phyloP scores from a whole-genome alignment of 352 stramenopile species.

The Pythium dissimile region DNA sequence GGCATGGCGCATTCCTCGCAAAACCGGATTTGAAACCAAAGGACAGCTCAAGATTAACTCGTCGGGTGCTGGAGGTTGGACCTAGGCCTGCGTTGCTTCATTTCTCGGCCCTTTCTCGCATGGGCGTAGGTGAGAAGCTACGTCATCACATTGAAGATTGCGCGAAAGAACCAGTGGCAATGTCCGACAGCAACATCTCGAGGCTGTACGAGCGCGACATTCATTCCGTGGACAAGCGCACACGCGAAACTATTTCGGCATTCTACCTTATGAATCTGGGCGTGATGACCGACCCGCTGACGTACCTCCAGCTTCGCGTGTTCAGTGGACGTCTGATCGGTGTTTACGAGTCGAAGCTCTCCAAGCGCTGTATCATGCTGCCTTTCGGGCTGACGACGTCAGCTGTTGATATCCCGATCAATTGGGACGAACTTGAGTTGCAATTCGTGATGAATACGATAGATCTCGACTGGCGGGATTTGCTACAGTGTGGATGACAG shows the following conservation, averaged over 20 bases:
- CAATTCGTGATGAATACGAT: slow-evolving; percentile 2
- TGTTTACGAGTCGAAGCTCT: slow-evolving; percentile 4
- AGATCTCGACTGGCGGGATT: slow-evolving; percentile 10
- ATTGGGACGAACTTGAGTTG: slow-evolving; percentile 9
- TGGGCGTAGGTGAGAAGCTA: neutral
- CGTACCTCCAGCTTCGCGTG: neutral
- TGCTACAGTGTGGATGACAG: slow-evolving; percentile 19
- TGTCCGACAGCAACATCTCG: neutral
- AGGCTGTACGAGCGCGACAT: neutral
- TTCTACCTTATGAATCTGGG: slow-evolving; percentile 22
- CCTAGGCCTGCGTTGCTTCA: neutral
- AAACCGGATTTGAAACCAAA: neutral
- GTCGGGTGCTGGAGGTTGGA: neutral
- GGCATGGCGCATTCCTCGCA: slow-evolving; percentile 7
- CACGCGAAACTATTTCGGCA: neutral
- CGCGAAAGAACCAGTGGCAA: neutral
- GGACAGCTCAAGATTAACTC: neutral
- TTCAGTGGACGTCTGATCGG: neutral
- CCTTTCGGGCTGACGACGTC: neutral
- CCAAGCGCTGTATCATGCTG: slow-evolving; percentile 5
- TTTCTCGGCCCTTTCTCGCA: neutral
- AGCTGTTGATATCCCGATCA: slow-evolving; percentile 1
- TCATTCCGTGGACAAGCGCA: neutral
- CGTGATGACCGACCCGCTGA: slow-evolving; percentile 19
- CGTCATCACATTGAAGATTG: neutral